phyloP scores from a whole-genome alignment of 2,329 filamentous ascomycete species.

The Aureobasidium musti region DNA sequence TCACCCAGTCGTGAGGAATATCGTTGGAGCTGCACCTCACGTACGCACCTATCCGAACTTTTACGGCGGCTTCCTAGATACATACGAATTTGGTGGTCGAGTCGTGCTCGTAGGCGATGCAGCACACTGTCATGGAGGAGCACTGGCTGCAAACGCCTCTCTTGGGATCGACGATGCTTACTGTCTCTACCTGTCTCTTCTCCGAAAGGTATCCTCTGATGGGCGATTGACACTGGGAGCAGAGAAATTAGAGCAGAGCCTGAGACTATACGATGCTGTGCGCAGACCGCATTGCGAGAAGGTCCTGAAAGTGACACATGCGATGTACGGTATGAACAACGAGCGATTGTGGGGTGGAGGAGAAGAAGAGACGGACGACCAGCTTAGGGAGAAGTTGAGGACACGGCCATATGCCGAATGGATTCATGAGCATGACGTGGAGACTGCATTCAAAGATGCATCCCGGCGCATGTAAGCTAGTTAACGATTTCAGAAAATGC shows the following conservation, averaged over 20 bases:
- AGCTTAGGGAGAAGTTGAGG: conserved; percentile 35
- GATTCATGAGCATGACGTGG: conserved; percentile 40
- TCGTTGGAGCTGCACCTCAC: conserved; percentile 41
- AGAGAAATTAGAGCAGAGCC: conserved; percentile 29
- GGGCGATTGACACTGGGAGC: not conserved
- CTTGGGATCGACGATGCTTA: conserved; percentile 47
- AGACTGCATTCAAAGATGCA: conserved; percentile 12
- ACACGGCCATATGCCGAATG: conserved; percentile 34
- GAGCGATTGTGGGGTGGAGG: conserved; percentile 31
- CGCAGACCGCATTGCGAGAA: conserved; percentile 43
- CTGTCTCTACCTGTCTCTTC: conserved; percentile 2
- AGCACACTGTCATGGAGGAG: conserved; percentile 46
- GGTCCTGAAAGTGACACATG: conserved; percentile 36
- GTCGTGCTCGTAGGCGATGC: conserved; percentile 45
- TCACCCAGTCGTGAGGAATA: conserved; percentile 39
- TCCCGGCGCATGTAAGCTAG: not conserved
- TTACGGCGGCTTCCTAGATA: conserved; percentile 38
- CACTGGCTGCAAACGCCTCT: conserved; percentile 45
- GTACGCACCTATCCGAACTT: conserved; percentile 44
- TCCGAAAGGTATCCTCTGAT: not conserved
- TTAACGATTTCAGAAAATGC: no score
- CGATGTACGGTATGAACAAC: conserved; percentile 34
- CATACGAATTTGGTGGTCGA: conserved; percentile 39
- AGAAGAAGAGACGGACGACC: conserved; percentile 34
- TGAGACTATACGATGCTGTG: conserved; percentile 43